Evolutionary conservation across 257 asterid genomes (phyloP).

Genomic region (Nicotiana paniculata): DNA sequence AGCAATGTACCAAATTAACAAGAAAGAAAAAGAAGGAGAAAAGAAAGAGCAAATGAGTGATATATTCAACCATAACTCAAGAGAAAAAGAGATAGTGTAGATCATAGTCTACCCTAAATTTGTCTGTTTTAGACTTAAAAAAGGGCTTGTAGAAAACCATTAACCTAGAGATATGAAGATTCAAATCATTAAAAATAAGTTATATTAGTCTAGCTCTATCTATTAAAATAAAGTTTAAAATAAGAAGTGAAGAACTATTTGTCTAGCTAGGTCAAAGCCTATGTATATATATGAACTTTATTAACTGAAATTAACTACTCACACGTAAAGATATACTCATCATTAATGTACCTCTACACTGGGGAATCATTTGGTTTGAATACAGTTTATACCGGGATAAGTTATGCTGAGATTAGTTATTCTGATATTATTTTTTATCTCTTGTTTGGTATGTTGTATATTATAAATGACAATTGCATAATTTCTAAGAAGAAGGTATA

Average conservation of each 20-base stretch:
- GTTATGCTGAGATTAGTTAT: no score
- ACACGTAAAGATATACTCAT: no score
- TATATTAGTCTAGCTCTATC: not conserved
- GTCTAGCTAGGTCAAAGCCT: conserved; percentile 3
- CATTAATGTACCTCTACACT: not conserved
- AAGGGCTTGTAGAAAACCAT: not conserved
- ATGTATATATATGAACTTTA: not conserved
- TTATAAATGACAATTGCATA: no score
- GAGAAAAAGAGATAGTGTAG: not conserved
- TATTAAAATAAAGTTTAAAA: not conserved
- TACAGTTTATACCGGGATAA: no score
- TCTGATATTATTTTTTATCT: no score
- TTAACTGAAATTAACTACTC: not conserved
- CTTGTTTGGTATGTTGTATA: no score
- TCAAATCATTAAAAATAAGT: not conserved
- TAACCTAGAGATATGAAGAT: not conserved
- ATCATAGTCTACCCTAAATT: not conserved
- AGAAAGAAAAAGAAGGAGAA: no score
- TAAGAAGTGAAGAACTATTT: not conserved
- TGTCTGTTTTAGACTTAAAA: not conserved
- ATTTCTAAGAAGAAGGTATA: no score
- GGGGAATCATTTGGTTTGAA: no score
- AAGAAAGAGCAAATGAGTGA: not conserved
- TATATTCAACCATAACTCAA: not conserved
- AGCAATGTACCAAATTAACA: no score